Evolutionary conservation across 257 asterid species (phyloP).

Genomic region (Verbena officinalis): DNA sequence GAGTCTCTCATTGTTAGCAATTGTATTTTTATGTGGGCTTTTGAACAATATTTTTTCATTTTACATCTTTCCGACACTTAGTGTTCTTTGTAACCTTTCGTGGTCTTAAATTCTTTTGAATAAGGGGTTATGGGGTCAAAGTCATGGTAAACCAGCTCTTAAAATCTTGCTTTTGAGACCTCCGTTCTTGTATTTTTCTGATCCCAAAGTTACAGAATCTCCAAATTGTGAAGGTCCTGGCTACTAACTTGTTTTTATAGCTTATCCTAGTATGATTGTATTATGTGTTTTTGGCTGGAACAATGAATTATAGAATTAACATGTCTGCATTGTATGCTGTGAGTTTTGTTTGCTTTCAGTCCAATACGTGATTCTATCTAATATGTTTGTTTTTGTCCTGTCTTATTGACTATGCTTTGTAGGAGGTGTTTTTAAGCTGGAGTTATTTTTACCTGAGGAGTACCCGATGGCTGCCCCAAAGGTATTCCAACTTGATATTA

Average conservation of each 20-base stretch:
- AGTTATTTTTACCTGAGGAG: conserved; percentile 94
- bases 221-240: conserved; percentile 17
- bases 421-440: conserved; percentile 99
- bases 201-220: neutral
- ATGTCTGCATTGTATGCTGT: neutral
- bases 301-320: neutral
- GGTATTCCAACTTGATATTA: conserved; percentile 42
- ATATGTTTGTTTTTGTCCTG: conserved; percentile 9
- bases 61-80: neutral
- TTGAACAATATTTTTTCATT: neutral
- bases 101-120: neutral
- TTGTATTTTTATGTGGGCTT: neutral
- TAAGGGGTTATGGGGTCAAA: conserved; percentile 11
- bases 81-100: neutral
- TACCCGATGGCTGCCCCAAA: conserved; percentile 99
- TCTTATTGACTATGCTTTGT: conserved; percentile 24
- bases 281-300: conserved; percentile 7
- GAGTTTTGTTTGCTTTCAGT: neutral
- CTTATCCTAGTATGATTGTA: neutral
- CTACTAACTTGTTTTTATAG: conserved; percentile 7
- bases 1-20: conserved; percentile 10
- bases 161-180: neutral
- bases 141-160: neutral
- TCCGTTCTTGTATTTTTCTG: neutral
- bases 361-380: conserved; percentile 7